phyloP scores from a whole-genome alignment of 2,329 filamentous ascomycete species.

The Cercospora janseana region DNA sequence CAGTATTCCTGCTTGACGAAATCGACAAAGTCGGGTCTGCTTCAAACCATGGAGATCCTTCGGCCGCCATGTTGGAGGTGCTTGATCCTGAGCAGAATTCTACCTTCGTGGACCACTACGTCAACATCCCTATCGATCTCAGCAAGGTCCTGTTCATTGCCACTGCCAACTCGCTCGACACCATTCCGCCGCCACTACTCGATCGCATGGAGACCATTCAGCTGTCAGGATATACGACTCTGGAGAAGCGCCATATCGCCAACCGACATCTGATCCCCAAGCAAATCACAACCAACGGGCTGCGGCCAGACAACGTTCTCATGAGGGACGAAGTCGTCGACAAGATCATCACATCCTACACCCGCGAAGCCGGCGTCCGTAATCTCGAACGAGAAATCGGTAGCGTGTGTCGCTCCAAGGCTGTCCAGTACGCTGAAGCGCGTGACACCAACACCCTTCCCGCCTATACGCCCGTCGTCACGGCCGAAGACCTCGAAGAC shows the following conservation, averaged over 20 bases:
- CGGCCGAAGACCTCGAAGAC: constrained; percentile 76
- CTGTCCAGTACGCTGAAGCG: constrained; percentile 89
- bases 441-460: constrained; percentile 67
- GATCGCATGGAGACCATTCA: constrained; percentile 97
- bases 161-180: constrained; percentile 91
- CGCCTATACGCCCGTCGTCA: constrained; percentile 69
- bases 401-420: constrained; percentile 89
- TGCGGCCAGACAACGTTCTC: constrained; percentile 69
- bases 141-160: constrained; percentile 97
- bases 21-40: constrained; percentile 94
- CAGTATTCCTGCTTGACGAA: constrained; percentile 92
- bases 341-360: constrained; percentile 95
- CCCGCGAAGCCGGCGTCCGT: constrained; percentile 90
- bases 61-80: constrained; percentile 96
- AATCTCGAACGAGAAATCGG: constrained; percentile 95
- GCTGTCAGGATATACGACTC: constrained; percentile 89
- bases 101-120: constrained; percentile 91
- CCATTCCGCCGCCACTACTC: constrained; percentile 87
- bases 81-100: constrained; percentile 96
- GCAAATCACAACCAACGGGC: constrained; percentile 86
- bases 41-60: constrained; percentile 92
- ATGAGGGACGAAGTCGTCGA: constrained; percentile 83
- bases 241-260: constrained; percentile 96
- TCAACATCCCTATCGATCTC: constrained; percentile 91
- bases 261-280: constrained; percentile 92